phyloP scores from a whole-genome alignment of 2,329 filamentous ascomycete species.

The Neonectria faginata region DNA sequence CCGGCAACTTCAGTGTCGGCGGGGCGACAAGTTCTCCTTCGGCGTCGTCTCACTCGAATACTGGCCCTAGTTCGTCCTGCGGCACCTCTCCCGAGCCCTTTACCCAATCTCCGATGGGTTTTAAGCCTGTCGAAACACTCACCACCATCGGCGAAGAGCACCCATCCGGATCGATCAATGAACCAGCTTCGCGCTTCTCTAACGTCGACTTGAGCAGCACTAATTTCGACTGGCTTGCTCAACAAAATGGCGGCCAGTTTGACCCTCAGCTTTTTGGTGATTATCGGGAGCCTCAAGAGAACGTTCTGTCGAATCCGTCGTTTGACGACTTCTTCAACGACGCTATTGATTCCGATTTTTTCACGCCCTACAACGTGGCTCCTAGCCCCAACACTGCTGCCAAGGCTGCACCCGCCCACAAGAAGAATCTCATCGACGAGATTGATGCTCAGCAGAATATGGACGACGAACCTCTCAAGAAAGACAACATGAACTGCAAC shows the following conservation, averaged over 20 bases:
- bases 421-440: slow-evolving; percentile 79
- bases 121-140: slow-evolving; percentile 71
- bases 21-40: slow-evolving; percentile 73
- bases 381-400: slow-evolving; percentile 54
- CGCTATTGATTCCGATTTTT: slow-evolving; percentile 84
- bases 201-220: slow-evolving; percentile 59
- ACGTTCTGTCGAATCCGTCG: slow-evolving; percentile 74
- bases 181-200: slow-evolving; percentile 49
- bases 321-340: slow-evolving; percentile 83
- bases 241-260: slow-evolving; percentile 87
- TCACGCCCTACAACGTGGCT: slow-evolving; percentile 80
- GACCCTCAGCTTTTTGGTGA: slow-evolving; percentile 92
- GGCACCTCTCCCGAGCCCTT: slow-evolving; percentile 83
- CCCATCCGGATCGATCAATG: slow-evolving; percentile 54
- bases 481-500: slow-evolving; percentile 81
- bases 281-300: slow-evolving; percentile 91
- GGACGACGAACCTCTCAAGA: slow-evolving; percentile 70
- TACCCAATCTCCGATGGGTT: slow-evolving; percentile 76
- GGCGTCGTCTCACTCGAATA: slow-evolving; percentile 70
- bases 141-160: slow-evolving; percentile 76
- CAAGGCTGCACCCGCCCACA: slow-evolving; percentile 49
- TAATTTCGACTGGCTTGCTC: slow-evolving; percentile 79
- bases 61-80: slow-evolving; percentile 73
- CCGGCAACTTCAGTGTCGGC: slow-evolving; percentile 58
- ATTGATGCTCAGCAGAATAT: slow-evolving; percentile 82